phyloP scores from a whole-genome alignment of 164 flowering plant species.

The Amborella trichopoda region DNA sequence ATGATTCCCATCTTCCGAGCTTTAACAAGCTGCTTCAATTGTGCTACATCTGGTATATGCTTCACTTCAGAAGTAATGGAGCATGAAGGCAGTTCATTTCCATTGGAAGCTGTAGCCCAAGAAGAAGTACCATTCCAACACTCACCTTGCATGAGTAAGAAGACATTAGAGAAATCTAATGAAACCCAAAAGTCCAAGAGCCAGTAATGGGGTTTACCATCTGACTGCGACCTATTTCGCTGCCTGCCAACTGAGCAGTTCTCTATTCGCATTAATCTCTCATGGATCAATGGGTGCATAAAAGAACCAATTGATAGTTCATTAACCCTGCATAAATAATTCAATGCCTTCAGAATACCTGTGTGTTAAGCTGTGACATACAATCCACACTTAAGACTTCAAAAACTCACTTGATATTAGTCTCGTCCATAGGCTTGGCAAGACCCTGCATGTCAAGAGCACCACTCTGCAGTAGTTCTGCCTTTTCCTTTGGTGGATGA shows the following conservation, averaged over 20 bases:
- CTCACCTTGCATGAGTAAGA: constrained; percentile 24
- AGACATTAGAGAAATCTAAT: neutral
- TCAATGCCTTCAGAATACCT: no score
- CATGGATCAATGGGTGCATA: constrained; percentile 40
- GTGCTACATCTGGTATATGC: constrained; percentile 12
- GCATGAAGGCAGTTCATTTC: constrained; percentile 16
- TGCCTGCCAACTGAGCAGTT: constrained; percentile 9
- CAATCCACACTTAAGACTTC: no score
- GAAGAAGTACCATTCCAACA: constrained; percentile 12
- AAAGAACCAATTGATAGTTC: no score
- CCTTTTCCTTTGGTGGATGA: no score
- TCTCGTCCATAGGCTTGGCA: no score
- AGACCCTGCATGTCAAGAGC: no score
- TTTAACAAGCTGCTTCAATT: constrained; percentile 30
- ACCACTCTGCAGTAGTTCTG: no score
- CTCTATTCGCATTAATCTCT: constrained; percentile 29
- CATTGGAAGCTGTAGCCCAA: constrained; percentile 19
- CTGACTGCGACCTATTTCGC: constrained; percentile 1
- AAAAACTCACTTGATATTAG: no score
- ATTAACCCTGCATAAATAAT: no score
- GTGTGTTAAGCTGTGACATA: no score
- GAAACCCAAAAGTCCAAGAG: neutral
- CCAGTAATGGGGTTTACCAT: neutral
- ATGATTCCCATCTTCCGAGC: constrained; percentile 37
- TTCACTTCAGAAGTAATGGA: constrained; percentile 11